Base-by-base conservation (phyloP, 2,329 filamentous ascomycete genomes). In the Tolypocladium capitatum region DNA sequence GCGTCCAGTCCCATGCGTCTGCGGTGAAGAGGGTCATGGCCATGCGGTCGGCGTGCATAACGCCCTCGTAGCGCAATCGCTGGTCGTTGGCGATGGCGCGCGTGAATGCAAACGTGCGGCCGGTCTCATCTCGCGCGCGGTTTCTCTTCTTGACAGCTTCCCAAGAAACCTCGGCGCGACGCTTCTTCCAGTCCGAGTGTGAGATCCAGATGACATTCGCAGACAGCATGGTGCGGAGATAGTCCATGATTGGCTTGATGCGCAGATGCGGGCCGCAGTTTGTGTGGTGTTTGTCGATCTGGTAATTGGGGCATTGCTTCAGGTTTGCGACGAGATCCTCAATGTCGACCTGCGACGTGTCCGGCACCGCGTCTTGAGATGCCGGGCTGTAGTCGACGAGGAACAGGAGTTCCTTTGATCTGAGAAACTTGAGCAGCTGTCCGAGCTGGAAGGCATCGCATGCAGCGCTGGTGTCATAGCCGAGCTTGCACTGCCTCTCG, bases 391-490 rank as follows among this genome's bases (percentile, higher is more conserved):
- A 79, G 58, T 80, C 74, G 7, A 74, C 68, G 1, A 86, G 64
- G 34, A 73, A 75, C 4, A 87, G 58, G 0, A 86, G 75, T 28
- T 75, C 72, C 53, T 79, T 78, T 53, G 73, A 72, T 14, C 71
- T 66, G 33, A 89, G 75, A 63, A 89, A 89, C 54, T 80, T 80
- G 52, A 87, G 65, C 72, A 86, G 86, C 64, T 89, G 83, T 21
- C 84, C 85, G 1, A 90, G 74, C 63, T 90, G 85, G 58, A 84
- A 90, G 2, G 80, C 81, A 65, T 90, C 85, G 61, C 85, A 89
- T 38, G 83, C 78, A 2, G 75, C 65, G 51, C 80, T 84, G 2
- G 79, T 81, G 57, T 86, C 83, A 62, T 89, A 89, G 46, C 84
- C 84, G 0, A 87, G 72, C 56, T 79, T 80, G 63, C 85, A 89